Conservation (phyloP, 495 filamentous ascomycete genomes). For the Penicillium maclennaniae region DNA sequence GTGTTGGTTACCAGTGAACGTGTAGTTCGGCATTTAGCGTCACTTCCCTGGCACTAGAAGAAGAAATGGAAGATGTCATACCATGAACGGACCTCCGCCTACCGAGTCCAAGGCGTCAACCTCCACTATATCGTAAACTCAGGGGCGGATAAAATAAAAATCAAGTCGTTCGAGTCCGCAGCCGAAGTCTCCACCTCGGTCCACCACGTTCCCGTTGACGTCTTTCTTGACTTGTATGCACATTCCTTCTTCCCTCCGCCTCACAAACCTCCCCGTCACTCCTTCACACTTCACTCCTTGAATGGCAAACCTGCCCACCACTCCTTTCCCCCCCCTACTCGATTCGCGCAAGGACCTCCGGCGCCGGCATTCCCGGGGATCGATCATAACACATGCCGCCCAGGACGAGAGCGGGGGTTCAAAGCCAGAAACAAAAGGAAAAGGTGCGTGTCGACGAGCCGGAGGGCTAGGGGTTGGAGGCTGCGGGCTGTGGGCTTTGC, state of each 20-base stretch:
- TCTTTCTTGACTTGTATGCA: slow-evolving; percentile 14
- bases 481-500: not conserved
- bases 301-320: slow-evolving; percentile 23
- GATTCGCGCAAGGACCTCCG: slow-evolving; percentile 29
- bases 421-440: slow-evolving; percentile 88
- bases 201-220: slow-evolving; percentile 27
- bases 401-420: slow-evolving; percentile 80
- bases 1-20: slow-evolving; percentile 60
- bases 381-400: slow-evolving; percentile 51
- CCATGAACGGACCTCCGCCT: not conserved
- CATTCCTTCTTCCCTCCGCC: slow-evolving; percentile 1
- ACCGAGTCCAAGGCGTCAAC: slow-evolving; percentile 1
- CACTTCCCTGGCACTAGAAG: slow-evolving; percentile 34
- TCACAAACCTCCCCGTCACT: not conserved
- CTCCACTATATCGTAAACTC: not conserved
- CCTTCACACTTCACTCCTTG: slow-evolving; percentile 11
- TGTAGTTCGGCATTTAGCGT: slow-evolving; percentile 39
- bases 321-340: slow-evolving; percentile 6
- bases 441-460: slow-evolving; percentile 58
- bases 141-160: slow-evolving; percentile 10
- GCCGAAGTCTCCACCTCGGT: slow-evolving; percentile 21
- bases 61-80: not conserved
- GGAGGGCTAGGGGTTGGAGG: not conserved
- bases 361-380: slow-evolving; percentile 19
- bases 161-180: slow-evolving; percentile 13